Base-by-base conservation (phyloP, 2,329 filamentous ascomycete genomes). In the Colletotrichum cordylinicola region DNA sequence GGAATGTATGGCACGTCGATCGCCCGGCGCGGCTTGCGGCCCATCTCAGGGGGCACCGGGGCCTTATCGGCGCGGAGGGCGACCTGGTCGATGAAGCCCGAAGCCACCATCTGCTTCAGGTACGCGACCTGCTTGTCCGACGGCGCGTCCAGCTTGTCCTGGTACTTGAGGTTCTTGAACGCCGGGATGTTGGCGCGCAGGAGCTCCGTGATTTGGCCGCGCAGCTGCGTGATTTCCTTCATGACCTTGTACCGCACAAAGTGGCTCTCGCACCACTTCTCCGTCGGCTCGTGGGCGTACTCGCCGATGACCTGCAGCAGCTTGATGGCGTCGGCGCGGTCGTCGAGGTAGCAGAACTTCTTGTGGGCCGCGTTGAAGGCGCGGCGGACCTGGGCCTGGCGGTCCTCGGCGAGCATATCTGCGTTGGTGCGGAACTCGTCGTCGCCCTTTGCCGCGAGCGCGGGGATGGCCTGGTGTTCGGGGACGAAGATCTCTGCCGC, bases 1-100 rank as follows among this genome's bases (percentile, higher is more conserved):
- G 97, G 96, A 8, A 98, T 84, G 82, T 98, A 99, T 0, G 96
- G 94, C 4, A 98, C 94, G 79, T 98, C 96, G 78, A 97, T 98
- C 2, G 96, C 94, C n/a, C 96, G 92, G 67, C 92, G 92, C 0
- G 96, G 95, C 77, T 94, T 95, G 21, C 93, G 89, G 61, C 88
- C 85, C 69, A 90, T 85, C 77, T 93, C 92, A 1, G 93, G 93
- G 1, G 95, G 94, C 15, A 89, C 90, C 1, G 95, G 95, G 0
- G 95, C 90, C n/a, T 95, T 88, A 83, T 99, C 96, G 6, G 95
- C 95, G 76, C 97, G 94, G 79, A 98, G 96, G 61, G 97, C 97
- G 55, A 99, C 91, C 79, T 98, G 94, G 84, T 99, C 97, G 81
- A 98, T 92, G 86, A 98, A 98, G 1, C 96, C 97, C 0, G 95